phyloP scores from a whole-genome alignment of 306 rosid genomes.

The Carpinus fangiana region DNA sequence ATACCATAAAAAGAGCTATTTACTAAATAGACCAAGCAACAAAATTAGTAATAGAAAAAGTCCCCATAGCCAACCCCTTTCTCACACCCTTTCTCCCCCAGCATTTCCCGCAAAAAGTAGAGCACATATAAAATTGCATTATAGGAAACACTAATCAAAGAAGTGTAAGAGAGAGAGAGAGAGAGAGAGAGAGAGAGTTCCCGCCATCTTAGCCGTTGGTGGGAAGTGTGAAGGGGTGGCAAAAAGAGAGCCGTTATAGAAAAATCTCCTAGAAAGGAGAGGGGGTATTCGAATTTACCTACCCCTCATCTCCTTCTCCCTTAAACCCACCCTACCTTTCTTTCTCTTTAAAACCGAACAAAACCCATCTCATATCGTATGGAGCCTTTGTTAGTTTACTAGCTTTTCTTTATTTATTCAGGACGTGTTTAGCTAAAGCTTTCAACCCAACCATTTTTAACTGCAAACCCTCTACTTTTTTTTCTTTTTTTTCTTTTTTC shows the following conservation, averaged over 20 bases:
- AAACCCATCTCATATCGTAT: conserved; percentile 40
- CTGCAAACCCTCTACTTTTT: conserved; percentile 30
- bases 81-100: conserved; percentile 51
- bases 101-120: conserved; percentile 23
- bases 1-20: too few species aligned
- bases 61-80: background rate
- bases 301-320: conserved; percentile 64
- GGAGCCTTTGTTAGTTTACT: conserved; percentile 61
- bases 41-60: background rate
- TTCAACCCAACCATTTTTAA: conserved; percentile 49
- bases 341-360: conserved; percentile 45
- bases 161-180: conserved; percentile 48
- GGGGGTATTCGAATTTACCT: conserved; percentile 44
- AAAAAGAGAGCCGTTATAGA: conserved; percentile 58
- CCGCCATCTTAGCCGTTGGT: conserved; percentile 54
- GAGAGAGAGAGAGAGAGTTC: conserved; percentile 57
- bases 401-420: conserved; percentile 37
- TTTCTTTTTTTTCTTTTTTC: background rate
- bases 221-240: conserved; percentile 48
- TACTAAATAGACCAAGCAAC: background rate
- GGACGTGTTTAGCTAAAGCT: conserved; percentile 46
- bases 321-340: conserved; percentile 52
- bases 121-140: conserved; percentile 16
- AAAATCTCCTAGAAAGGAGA: conserved; percentile 18
- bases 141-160: conserved; percentile 38